Percentiles rank a stretch among this genome's conserved stretches.
Conservation (phyloP, 2,329 filamentous ascomycete species). For the Diaporthe aspalathi region DNA sequence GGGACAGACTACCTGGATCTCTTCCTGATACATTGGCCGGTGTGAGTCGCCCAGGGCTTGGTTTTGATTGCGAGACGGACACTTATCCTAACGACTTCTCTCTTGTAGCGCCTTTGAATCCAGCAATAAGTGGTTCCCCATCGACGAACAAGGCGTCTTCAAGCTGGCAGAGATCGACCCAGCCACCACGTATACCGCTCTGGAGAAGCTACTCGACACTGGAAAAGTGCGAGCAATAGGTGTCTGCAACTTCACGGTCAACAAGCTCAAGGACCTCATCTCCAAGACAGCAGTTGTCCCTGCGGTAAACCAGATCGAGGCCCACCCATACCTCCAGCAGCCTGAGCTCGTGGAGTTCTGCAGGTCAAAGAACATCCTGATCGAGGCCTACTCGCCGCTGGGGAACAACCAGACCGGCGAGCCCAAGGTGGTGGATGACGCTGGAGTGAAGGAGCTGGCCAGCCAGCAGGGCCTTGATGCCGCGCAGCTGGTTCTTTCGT, state of each 20-base stretch:
- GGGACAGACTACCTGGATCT: slow-evolving; percentile 49
- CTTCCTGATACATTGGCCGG: slow-evolving; percentile 51
- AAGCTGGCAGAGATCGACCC: slow-evolving; percentile 58
- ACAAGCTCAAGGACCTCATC: slow-evolving; percentile 56
- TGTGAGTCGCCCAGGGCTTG: slow-evolving; percentile 38
- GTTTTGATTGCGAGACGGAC: too few species aligned
- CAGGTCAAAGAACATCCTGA: slow-evolving; percentile 66
- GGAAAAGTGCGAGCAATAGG: slow-evolving; percentile 60
- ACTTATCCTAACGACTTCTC: too few species aligned
- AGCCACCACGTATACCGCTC: too few species aligned
- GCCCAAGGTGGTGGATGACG: too few species aligned
- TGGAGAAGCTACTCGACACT: slow-evolving; percentile 53
- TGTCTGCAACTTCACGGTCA: slow-evolving; percentile 62
- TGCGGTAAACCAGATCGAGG: slow-evolving; percentile 76
- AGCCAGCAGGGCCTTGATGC: too few species aligned
- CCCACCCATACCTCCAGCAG: slow-evolving; percentile 76
- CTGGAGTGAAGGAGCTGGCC: too few species aligned
- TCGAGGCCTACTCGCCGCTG: slow-evolving; percentile 74
- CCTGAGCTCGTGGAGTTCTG: slow-evolving; percentile 67
- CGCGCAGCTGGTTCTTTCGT: slow-evolving; percentile 50
- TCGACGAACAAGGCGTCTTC: slow-evolving; percentile 71
- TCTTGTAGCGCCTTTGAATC: too few species aligned
- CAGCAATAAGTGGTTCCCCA: slow-evolving; percentile 55
- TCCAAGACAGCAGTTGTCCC: slow-evolving; percentile 65
- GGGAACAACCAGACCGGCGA: slow-evolving; percentile 63